These are phyloP conservation scores for Casuarina equisetifolia DNA, from an alignment of 306 rosid genomes.

Conservation along the genomic window DNA sequence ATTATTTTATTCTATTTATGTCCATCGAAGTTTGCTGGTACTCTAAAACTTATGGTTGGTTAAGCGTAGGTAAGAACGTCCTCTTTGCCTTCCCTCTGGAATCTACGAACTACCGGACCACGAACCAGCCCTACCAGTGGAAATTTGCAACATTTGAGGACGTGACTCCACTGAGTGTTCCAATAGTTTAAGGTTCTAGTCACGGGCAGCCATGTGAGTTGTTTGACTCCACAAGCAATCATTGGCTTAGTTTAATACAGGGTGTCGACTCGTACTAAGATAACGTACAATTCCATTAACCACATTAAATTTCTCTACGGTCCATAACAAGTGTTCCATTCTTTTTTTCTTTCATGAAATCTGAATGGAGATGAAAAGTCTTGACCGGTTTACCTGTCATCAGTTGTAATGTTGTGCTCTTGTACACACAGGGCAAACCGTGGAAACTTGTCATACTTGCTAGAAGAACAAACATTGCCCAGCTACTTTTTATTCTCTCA, in stretches of 20 bases:
- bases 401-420: too few species aligned
- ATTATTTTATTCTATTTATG: not conserved
- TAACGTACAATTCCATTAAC: too few species aligned
- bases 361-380: too few species aligned
- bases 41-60: constrained; percentile 1
- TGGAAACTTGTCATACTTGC: too few species aligned
- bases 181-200: not conserved
- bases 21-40: not conserved
- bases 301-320: too few species aligned
- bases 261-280: too few species aligned
- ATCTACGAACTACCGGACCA: not conserved
- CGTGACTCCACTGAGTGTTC: not conserved
- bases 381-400: too few species aligned
- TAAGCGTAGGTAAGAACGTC: constrained; percentile 1
- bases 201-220: not conserved
- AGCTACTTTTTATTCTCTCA: too few species aligned
- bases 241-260: not conserved
- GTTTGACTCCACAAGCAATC: not conserved
- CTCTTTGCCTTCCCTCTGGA: not conserved
- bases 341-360: too few species aligned
- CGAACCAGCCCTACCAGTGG: not conserved
- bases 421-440: too few species aligned
- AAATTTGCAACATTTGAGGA: not conserved
- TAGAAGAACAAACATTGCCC: too few species aligned
- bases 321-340: too few species aligned